Evolutionary conservation across 1,284 basidiomycete species (phyloP), one percentile per base, ranked within the genome.

Genomic region (Sporisorium exsertum): DNA sequence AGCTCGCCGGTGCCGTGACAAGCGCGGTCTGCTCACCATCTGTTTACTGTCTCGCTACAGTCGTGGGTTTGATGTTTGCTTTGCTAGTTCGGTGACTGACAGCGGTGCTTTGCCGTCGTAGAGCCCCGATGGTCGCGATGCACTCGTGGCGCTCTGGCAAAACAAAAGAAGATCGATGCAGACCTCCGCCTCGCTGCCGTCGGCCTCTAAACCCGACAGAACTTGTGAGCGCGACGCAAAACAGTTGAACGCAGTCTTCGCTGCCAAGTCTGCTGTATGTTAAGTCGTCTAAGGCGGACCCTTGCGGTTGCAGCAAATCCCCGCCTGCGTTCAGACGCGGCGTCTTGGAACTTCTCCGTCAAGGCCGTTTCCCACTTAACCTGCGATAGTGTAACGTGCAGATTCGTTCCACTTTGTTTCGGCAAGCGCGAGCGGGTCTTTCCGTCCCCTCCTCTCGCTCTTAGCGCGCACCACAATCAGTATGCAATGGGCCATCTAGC

Each of bases 291-390:
- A 40, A 20, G n/a, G 20, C n/a, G 40, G n/a, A 43, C 40, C 40
- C n/a, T 43, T 20, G 40, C 9, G 40, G 40, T 43, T 43, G 40
- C n/a, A 16, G 18, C 7, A 37, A 37, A 43, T 15, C 40, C 40
- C n/a, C n/a, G 3, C 9, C 8, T 6, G 18, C 37, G 37, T 16
- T 40, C 37, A 40, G 37, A 40, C 18, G 37, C 37, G 40, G 40
- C 40, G 40, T 43, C 18, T 43, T 10, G 40, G n/a, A n/a, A 40
- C 54, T 58, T 58, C 9, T 56, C 55, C 62, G 62, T 53, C n/a
- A 53, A 35, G 45, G 20, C 62, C 62, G 42, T 57, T 45, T 52
- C 55, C 55, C 49, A 29, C 42, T 57, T 56, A 49, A 51, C 42
- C 61, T 29, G 22, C 8, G 32, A 46, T 45, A 53, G 33, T 40